Percentiles rank a stretch among this genome's conserved stretches.
Evolutionary conservation across 202 grass and related monocot species (phyloP).

Genomic region (Carex sylvatica): DNA sequence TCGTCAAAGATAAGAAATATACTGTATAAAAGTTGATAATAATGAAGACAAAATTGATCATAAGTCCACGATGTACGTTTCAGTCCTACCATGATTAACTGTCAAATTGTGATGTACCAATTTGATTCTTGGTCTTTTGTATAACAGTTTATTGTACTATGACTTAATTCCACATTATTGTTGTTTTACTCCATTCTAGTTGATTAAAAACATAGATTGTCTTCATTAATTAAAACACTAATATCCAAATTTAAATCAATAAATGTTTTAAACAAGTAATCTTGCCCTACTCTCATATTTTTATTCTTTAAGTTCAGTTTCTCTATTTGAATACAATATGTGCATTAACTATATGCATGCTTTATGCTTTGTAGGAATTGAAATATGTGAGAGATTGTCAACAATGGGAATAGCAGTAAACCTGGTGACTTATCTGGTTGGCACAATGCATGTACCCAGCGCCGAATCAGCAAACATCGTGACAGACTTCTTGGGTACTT

Average conservation of each 20-base stretch:
- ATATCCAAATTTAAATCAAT: background rate
- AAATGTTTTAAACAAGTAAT: background rate
- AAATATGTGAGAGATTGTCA: constrained; percentile 82
- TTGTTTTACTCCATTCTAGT: background rate
- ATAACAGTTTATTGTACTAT: background rate
- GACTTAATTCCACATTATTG: background rate
- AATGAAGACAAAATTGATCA: constrained; percentile 9
- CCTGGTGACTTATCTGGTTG: constrained; percentile 73
- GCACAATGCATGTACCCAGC: constrained; percentile 85
- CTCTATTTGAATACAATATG: background rate
- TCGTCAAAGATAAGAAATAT: background rate
- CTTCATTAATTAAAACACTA: background rate
- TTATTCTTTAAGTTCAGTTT: background rate
- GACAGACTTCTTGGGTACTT: constrained; percentile 93
- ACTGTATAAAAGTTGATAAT: background rate
- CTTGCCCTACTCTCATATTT: background rate
- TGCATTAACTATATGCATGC: background rate
- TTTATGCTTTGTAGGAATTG: constrained; percentile 41
- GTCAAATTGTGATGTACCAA: background rate
- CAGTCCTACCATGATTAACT: background rate
- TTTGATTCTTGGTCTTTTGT: background rate
- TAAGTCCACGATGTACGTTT: background rate
- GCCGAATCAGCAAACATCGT: constrained; percentile 75
- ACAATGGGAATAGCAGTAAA: constrained; percentile 97
- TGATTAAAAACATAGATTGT: background rate